Evolutionary conservation across 148 eudicot genomes (phyloP).

Genomic region (Chenopodium album): DNA sequence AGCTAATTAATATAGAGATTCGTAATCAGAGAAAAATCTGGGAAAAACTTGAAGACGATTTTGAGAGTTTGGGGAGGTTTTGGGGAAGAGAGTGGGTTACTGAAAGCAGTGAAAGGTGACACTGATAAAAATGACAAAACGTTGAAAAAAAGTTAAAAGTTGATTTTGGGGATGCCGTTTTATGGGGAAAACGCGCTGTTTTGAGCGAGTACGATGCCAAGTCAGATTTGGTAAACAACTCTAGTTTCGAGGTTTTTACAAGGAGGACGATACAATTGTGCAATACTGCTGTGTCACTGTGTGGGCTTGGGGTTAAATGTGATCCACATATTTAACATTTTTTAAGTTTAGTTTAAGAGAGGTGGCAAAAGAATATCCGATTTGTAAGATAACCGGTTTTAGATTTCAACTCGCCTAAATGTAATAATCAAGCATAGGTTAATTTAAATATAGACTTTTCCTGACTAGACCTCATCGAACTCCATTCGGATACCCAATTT

Average conservation of each 20-base stretch:
- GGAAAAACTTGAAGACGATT: not conserved
- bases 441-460: no score
- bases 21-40: not conserved
- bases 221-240: not conserved
- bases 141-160: constrained; percentile 1
- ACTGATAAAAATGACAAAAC: constrained; percentile 5
- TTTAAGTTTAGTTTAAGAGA: no score
- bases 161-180: not conserved
- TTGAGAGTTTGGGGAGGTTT: not conserved
- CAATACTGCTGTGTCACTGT: not conserved
- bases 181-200: constrained; percentile 1
- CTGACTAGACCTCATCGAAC: fast-evolving
- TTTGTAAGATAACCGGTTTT: no score
- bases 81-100: not conserved
- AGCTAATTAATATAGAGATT: not conserved
- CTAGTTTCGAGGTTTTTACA: not conserved
- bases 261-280: not conserved
- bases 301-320: not conserved
- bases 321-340: not conserved
- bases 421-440: no score
- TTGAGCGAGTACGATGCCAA: not conserved
- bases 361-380: no score
- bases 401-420: no score
- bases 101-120: not conserved
- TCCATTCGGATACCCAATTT: no score